phyloP scores from a whole-genome alignment of 345 rosid species.

The Physaria fendleri region DNA sequence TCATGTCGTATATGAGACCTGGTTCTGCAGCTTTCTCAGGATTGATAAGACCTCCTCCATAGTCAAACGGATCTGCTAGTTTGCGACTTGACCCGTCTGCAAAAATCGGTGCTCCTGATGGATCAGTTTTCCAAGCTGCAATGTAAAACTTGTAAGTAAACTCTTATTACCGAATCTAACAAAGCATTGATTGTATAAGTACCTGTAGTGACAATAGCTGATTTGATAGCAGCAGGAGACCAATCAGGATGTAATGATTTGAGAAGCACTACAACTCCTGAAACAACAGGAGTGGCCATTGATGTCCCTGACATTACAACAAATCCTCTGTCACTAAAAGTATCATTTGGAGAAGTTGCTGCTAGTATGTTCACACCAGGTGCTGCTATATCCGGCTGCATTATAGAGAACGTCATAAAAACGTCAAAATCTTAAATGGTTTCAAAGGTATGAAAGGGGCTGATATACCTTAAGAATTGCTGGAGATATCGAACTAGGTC shows the following conservation, averaged over 20 bases:
- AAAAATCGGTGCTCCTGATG: slow-evolving; percentile 27
- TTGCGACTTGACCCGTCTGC: slow-evolving; percentile 35
- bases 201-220: slow-evolving; percentile 44
- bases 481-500: slow-evolving; percentile 13
- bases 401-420: not conserved
- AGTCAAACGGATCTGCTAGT: slow-evolving; percentile 43
- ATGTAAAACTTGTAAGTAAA: not conserved
- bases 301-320: slow-evolving; percentile 33
- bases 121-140: slow-evolving; percentile 33
- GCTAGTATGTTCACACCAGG: slow-evolving; percentile 10
- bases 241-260: slow-evolving; percentile 30
- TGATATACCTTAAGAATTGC: slow-evolving; percentile 12
- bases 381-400: slow-evolving; percentile 39
- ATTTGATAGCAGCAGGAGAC: slow-evolving; percentile 41
- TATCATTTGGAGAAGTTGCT: slow-evolving; percentile 17
- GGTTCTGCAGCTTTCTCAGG: slow-evolving; percentile 47
- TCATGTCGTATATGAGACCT: slow-evolving; percentile 51
- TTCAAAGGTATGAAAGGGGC: not conserved
- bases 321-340: slow-evolving; percentile 2
- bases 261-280: slow-evolving; percentile 36
- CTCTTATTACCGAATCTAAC: not conserved
- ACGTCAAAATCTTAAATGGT: not conserved
- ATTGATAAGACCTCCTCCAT: slow-evolving; percentile 54
- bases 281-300: slow-evolving; percentile 33
- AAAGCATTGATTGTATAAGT: not conserved